phyloP scores from a whole-genome alignment of 176 grass and related monocot species.

The Bonia amplexicaulis region DNA sequence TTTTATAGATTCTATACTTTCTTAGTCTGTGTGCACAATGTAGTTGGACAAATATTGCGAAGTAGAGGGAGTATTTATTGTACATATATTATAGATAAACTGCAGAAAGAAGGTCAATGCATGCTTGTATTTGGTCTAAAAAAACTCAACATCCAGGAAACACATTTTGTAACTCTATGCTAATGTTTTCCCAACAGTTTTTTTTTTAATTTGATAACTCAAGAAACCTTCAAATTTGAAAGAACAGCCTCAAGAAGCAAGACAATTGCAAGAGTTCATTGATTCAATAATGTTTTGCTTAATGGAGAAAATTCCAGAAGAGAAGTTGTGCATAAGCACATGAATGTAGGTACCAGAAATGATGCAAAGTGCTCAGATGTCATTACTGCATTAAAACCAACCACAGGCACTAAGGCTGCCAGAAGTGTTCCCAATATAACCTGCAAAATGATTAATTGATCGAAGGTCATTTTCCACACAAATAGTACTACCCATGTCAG shows the following conservation, averaged over 20 bases:
- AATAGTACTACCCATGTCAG: neutral
- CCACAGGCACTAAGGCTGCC: constrained; percentile 93
- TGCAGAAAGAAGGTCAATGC: neutral
- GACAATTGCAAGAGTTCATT: neutral
- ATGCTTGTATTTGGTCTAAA: neutral
- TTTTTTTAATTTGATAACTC: neutral
- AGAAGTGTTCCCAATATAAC: constrained; percentile 97
- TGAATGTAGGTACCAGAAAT: constrained; percentile 69
- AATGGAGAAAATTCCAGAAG: constrained; percentile 24
- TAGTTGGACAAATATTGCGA: constrained; percentile 9
- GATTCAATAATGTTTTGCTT: constrained; percentile 1
- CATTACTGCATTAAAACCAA: constrained; percentile 99
- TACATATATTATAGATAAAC: neutral
- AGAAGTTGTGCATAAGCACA: constrained; percentile 8
- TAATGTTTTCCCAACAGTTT: neutral
- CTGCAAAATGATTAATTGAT: constrained; percentile 42
- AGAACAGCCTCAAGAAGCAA: neutral
- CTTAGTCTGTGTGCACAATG: neutral
- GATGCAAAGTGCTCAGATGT: constrained; percentile 99
- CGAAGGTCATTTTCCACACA: neutral
- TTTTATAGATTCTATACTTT: neutral
- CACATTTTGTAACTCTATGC: neutral
- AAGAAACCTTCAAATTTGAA: neutral
- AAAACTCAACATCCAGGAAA: neutral
- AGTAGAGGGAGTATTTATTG: neutral